Evolutionary conservation across 1,139 yeast species (phyloP).

Genomic region (Geotrichum klebahnii): DNA sequence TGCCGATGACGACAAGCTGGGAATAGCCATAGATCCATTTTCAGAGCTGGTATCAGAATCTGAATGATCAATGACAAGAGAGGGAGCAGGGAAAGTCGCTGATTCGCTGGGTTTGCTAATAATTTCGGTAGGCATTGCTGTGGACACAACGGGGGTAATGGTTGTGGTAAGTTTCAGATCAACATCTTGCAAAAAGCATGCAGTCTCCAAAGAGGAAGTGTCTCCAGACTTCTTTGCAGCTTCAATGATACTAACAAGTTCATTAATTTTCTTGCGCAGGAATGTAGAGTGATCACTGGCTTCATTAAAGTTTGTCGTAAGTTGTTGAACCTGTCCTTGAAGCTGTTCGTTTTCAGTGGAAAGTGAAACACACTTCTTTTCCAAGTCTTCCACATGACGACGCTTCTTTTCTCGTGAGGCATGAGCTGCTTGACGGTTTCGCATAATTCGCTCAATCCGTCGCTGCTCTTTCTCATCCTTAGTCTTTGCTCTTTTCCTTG

Average conservation of each 20-base stretch:
- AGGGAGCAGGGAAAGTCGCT: conserved; percentile 10
- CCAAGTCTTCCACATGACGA: conserved; percentile 82
- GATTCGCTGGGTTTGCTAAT: background rate
- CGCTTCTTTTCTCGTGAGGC: conserved; percentile 96
- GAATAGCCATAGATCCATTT: conserved; percentile 25
- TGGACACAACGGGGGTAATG: conserved; percentile 1
- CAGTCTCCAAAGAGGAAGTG: conserved; percentile 29
- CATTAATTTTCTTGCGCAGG: conserved; percentile 32
- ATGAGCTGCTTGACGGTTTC: conserved; percentile 96
- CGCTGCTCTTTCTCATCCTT: conserved; percentile 96
- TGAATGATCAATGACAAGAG: conserved; percentile 8
- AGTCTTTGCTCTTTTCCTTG: conserved; percentile 93
- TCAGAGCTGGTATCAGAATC: conserved; percentile 17
- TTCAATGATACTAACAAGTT: conserved; percentile 31
- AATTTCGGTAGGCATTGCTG: background rate
- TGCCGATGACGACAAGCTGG: conserved; percentile 32
- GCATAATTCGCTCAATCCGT: conserved; percentile 81
- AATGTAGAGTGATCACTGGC: conserved; percentile 30
- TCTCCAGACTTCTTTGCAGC: conserved; percentile 34
- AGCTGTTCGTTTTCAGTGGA: conserved; percentile 34
- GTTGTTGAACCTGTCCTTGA: conserved; percentile 26
- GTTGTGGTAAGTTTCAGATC: conserved; percentile 9
- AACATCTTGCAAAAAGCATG: background rate
- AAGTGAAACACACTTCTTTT: conserved; percentile 42
- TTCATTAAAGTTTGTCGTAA: conserved; percentile 25